Evolutionary conservation across 2,329 filamentous ascomycete species (phyloP), one percentile per base, ranked within the genome.

Genomic region (Thelonectria olida): DNA sequence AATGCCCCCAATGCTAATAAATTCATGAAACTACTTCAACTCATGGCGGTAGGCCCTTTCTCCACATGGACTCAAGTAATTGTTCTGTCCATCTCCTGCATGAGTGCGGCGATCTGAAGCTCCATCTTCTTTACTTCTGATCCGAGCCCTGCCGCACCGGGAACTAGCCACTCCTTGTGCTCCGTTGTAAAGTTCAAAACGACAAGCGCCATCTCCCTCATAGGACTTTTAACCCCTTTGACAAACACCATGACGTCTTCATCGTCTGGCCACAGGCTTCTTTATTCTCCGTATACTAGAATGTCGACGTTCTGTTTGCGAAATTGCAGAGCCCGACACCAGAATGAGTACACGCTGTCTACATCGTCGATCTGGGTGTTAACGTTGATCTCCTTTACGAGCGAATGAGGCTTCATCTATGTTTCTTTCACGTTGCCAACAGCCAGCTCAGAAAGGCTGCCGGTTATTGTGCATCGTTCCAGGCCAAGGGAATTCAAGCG

Each of bases 401-500:
- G 52, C 7, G 74, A 73, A 6, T 76, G 75, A 0, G 68, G 17
- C 54, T 70, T 71, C 75, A 76, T 77, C 75, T 75, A 77, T 0
- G 75, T 70, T 12, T 73, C 68, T 13, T 71, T 66, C 7, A 70
- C 34, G 0, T 65, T 12, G 23, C 67, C 63, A 1, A 70, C 72
- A 8, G 55, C 66, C 8, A 65, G 64, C 53, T 78, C 80, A 0
- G 75, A 77, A 58, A 78, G 78, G 1, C 76, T 76, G 4, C 74
- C 75, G 44, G n/a, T n/a, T 71, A 60, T 25, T 69, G 82, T 0
- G 84, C 83, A 68, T 92, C 88, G 65, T 92, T 90, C 19, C 89
- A 65, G 74, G 77, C 51, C 70, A 50, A 9, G 2, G 47, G 47
- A 17, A 50, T 20, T 10, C 47, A 28, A 23, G 27, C 47, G 9